Evolutionary conservation across 1,284 basidiomycete species (phyloP), one percentile per base, ranked within the genome.

Genomic region (Moesziomyces globuligerus): DNA sequence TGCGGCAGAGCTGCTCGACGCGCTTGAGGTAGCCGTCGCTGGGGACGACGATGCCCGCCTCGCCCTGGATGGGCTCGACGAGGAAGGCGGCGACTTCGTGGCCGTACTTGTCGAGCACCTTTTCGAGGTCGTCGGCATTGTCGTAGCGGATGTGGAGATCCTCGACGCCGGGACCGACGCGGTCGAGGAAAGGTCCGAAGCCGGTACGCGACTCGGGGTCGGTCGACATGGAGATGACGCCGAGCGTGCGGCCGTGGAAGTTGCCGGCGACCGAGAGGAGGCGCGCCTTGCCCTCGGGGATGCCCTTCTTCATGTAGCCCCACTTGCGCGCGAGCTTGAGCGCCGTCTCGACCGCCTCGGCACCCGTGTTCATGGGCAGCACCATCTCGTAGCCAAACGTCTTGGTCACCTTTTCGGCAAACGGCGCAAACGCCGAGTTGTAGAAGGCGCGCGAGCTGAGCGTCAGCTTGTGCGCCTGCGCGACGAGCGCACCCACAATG

Each of bases 341-440:
- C 15, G 87, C 87, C 0, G 94, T 96, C 85, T 98, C 74, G 62
- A 98, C 95, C 8, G 95, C 95, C 82, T 98, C 95, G 2, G 94
- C 94, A 40, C 95, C 95, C 0, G 95, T 98, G 87, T 98, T 98
- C 94, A 98, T 97, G 21, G 95, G 95, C n/a, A 98, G 87, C 10
- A 98, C 93, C 90, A 94, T 94, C 44, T 84, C 83, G 68, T 83
- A 84, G 4, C 83, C 80, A 36, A 83, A 79, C 84, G 92, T 87
- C 74, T 88, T 84, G 13, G 91, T 94, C 55, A 97, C 86, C 83
- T 90, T 89, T 84, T 93, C 87, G 2, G 94, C 93, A 83, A 95
- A 98, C 21, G 86, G 87, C 0, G 93, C 93, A 74, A 98, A 93
- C 59, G 90, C 87, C 41, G 90, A 90, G 81, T 96, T 97, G 86